These are phyloP conservation scores for Annulohypoxylon truncatum DNA, from an alignment of 2,329 filamentous ascomycete species.

Conservation along the genomic window DNA sequence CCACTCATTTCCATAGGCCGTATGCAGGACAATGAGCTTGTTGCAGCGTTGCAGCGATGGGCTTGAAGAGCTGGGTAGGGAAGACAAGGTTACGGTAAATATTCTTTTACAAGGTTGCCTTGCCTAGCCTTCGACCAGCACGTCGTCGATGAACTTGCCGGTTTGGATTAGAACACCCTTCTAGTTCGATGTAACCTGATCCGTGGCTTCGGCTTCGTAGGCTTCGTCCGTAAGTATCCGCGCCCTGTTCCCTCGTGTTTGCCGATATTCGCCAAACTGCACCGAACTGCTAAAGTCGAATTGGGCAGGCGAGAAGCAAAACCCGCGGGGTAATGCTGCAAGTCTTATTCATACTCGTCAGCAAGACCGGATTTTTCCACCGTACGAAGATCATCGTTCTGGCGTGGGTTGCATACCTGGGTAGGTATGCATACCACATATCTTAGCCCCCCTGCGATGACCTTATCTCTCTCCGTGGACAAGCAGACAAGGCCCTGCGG, in stretches of 20 bases:
- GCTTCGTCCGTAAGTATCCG: constrained; percentile 1
- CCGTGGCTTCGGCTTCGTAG: background rate
- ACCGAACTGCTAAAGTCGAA: constrained; percentile 3
- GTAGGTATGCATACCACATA: constrained; percentile 1
- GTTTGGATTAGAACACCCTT: constrained; percentile 9
- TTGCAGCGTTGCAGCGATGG: constrained; percentile 16
- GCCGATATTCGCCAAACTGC: background rate
- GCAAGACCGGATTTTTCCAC: background rate
- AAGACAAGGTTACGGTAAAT: background rate
- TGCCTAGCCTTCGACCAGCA: background rate
- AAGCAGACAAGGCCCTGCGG: background rate
- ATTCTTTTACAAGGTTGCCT: background rate
- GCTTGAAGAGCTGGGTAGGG: constrained; percentile 1
- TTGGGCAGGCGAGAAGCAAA: constrained; percentile 14
- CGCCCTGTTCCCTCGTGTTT: constrained; percentile 8
- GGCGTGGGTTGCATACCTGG: constrained; percentile 1
- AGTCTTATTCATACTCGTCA: constrained; percentile 12
- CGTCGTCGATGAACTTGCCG: constrained; percentile 28
- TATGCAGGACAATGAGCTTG: constrained; percentile 4
- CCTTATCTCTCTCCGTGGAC: background rate
- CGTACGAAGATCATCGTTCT: background rate
- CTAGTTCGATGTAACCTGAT: constrained; percentile 18
- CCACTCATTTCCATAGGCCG: constrained; percentile 18
- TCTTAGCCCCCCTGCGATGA: background rate
- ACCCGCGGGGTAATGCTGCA: constrained; percentile 25